These are phyloP conservation scores for Aspergillus avenaceus DNA, from an alignment of 495 filamentous ascomycete genomes.

Conservation along the genomic window DNA sequence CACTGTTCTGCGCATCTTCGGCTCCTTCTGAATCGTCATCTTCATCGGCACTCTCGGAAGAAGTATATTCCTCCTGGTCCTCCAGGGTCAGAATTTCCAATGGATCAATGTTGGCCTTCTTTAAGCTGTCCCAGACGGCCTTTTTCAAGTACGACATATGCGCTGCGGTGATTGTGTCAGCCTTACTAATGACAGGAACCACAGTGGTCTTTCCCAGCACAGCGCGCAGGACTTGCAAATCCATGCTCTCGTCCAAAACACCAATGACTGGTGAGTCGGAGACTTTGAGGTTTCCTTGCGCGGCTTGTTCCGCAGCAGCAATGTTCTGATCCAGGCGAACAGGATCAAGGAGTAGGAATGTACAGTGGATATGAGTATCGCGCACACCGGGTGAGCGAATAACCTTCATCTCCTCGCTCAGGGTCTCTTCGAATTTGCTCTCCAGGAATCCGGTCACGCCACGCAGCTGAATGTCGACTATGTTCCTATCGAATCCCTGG, in stretches of 20 bases:
- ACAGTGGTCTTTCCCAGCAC: slow-evolving; percentile 94
- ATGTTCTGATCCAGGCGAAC: slow-evolving; percentile 80
- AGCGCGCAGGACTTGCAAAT: slow-evolving; percentile 83
- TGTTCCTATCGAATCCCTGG: slow-evolving; percentile 84
- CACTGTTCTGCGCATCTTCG: slow-evolving; percentile 21
- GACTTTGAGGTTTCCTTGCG: slow-evolving; percentile 52
- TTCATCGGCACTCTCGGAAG: slow-evolving; percentile 55
- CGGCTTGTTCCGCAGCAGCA: slow-evolving; percentile 56
- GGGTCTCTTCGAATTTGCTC: slow-evolving; percentile 97
- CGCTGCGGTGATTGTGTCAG: slow-evolving; percentile 87
- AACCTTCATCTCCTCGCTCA: slow-evolving; percentile 97
- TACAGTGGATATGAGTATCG: slow-evolving; percentile 96
- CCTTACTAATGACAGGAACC: slow-evolving; percentile 94
- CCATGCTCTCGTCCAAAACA: slow-evolving; percentile 81
- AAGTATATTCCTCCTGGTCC: slow-evolving; percentile 62
- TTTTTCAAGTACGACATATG: slow-evolving; percentile 94
- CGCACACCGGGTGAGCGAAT: slow-evolving; percentile 85
- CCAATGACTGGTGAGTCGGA: slow-evolving; percentile 46
- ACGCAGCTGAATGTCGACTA: slow-evolving; percentile 89
- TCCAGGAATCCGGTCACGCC: slow-evolving; percentile 90
- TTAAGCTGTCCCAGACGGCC: slow-evolving; percentile 83
- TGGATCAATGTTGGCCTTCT: slow-evolving; percentile 81
- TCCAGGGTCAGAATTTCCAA: slow-evolving; percentile 81
- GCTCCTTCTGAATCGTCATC: slow-evolving; percentile 42
- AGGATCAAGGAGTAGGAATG: slow-evolving; percentile 89